Conservation (phyloP, 2,329 filamentous ascomycete genomes). For the Fusarium staphyleae region DNA sequence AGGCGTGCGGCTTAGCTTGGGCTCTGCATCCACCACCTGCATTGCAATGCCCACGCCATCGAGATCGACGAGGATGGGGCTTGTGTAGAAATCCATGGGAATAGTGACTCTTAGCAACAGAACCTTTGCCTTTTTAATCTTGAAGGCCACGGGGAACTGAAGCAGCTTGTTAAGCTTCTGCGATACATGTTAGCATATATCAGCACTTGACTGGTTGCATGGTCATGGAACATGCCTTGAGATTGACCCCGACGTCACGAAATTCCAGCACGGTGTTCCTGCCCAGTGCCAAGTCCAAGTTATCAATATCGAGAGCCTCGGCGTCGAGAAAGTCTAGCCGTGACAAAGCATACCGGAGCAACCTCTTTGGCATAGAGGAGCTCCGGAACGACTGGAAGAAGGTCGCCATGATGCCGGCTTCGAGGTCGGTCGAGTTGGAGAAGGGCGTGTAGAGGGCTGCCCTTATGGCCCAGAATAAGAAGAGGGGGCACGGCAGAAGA, state of each 20-base stretch:
- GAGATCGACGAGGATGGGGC: constrained; percentile 81
- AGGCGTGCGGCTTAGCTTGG: constrained; percentile 44
- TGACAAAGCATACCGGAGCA: constrained; percentile 85
- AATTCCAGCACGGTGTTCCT: constrained; percentile 85
- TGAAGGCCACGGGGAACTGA: constrained; percentile 74
- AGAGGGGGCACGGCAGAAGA: constrained; percentile 9
- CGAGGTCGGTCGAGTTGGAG: constrained; percentile 11
- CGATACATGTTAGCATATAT: constrained; percentile 11
- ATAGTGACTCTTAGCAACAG: constrained; percentile 80
- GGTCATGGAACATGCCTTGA: constrained; percentile 64
- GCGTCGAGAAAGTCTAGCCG: constrained; percentile 87
- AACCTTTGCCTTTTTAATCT: constrained; percentile 77
- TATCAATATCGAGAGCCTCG: constrained; percentile 83
- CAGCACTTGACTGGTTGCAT: constrained; percentile 29
- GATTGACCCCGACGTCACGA: constrained; percentile 81
- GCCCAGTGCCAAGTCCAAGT: constrained; percentile 83
- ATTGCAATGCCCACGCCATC: constrained; percentile 79
- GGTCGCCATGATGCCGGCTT: constrained; percentile 66
- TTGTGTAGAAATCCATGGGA: constrained; percentile 86
- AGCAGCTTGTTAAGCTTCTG: constrained; percentile 82
- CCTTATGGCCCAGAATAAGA: constrained; percentile 21
- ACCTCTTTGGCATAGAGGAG: constrained; percentile 84
- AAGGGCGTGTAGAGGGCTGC: constrained; percentile 27
- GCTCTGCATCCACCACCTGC: constrained; percentile 53
- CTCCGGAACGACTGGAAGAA: constrained; percentile 70